A percentile compares a stretch with the other conserved stretches of the same genome.
Conservation (phyloP, 1,284 basidiomycete species). For the Hymenochaete sp. region DNA sequence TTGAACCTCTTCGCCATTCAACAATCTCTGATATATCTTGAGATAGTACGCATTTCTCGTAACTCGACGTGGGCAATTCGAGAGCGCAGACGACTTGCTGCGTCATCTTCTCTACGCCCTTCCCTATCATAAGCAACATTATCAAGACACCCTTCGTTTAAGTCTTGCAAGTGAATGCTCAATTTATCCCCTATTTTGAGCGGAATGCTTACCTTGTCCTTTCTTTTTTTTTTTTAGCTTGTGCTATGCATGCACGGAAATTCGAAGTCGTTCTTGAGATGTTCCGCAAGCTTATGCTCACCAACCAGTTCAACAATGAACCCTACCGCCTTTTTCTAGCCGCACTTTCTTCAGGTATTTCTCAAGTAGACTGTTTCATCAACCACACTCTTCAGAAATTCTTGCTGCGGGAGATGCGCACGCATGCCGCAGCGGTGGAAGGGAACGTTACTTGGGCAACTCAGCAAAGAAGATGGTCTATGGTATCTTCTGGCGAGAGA, state of each 20-base stretch:
- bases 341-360: slow-evolving; percentile 58
- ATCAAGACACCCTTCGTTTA: slow-evolving; percentile 64
- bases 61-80: slow-evolving; percentile 56
- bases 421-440: slow-evolving; percentile 54
- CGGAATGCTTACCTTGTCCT: not conserved
- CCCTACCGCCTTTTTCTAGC: slow-evolving; percentile 68
- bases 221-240: slow-evolving; percentile 39
- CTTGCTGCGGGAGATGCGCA: slow-evolving; percentile 65
- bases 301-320: slow-evolving; percentile 75
- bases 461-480: slow-evolving; percentile 43
- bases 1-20: not conserved
- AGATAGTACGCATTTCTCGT: slow-evolving; percentile 77
- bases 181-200: not conserved
- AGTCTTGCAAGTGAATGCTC: slow-evolving; percentile 63
- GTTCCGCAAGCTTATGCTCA: slow-evolving; percentile 61
- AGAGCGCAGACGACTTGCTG: slow-evolving; percentile 70
- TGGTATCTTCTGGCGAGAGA: slow-evolving; percentile 12
- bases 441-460: slow-evolving; percentile 51
- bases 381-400: slow-evolving; percentile 74
- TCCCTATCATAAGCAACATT: slow-evolving; percentile 57
- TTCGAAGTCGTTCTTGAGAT: slow-evolving; percentile 59
- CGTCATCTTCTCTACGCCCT: slow-evolving; percentile 73
- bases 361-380: slow-evolving; percentile 66
- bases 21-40: not conserved
- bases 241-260: slow-evolving; percentile 52